Evolutionary conservation across 1,284 basidiomycete genomes (phyloP).

Genomic region (Hymenochaete sp.): DNA sequence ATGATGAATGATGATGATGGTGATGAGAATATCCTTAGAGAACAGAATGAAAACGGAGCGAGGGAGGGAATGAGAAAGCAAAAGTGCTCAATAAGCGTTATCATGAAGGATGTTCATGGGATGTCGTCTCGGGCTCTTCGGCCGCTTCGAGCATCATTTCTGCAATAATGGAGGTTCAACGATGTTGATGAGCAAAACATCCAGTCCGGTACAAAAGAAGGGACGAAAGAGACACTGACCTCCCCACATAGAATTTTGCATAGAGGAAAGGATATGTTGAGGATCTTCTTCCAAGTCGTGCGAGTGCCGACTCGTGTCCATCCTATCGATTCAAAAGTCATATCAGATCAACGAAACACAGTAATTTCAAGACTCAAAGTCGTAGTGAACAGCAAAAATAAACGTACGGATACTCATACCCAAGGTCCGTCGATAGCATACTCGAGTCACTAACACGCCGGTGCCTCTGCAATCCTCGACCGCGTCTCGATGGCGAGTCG

Average conservation of each 20-base stretch:
- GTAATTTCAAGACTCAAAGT: no score
- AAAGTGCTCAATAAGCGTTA: no score
- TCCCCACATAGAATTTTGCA: conserved; percentile 63
- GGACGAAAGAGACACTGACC: conserved; percentile 34
- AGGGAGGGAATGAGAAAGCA: no score
- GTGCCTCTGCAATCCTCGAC: conserved; percentile 38
- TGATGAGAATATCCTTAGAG: no score
- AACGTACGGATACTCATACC: conserved; percentile 39
- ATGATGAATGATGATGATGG: neutral
- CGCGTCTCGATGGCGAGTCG: conserved; percentile 34
- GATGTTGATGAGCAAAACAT: no score
- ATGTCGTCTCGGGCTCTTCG: conserved; percentile 16
- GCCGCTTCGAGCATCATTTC: conserved; percentile 23
- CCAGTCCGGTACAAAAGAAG: no score
- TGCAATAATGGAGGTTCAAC: conserved; percentile 1
- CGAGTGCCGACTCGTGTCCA: conserved; percentile 34
- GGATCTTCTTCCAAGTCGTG: conserved; percentile 35
- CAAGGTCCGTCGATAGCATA: conserved; percentile 49
- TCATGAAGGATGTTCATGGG: no score
- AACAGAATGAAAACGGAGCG: no score
- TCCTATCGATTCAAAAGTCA: conserved; percentile 25
- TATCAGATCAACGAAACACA: neutral
- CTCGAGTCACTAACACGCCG: conserved; percentile 51
- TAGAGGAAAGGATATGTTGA: conserved; percentile 45
- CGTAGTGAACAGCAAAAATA: conserved; percentile 12